phyloP scores from a whole-genome alignment of 257 asterid genomes.

The Przewalskia tangutica region DNA sequence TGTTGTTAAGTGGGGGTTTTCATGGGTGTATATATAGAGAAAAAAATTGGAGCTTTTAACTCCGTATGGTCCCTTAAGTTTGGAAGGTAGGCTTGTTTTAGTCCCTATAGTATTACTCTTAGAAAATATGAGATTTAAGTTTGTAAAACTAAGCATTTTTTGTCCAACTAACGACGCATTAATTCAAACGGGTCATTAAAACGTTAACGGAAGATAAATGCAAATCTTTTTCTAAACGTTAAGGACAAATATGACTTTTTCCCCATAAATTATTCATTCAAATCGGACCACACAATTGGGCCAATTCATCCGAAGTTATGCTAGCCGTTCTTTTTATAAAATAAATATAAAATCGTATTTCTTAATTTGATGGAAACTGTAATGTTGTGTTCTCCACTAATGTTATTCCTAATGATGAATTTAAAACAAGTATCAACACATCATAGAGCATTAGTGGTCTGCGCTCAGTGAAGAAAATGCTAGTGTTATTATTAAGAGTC shows the following conservation, averaged over 20 bases:
- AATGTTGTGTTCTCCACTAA: background rate
- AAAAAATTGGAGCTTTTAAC: no score
- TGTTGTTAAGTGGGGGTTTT: no score
- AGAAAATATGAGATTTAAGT: no score
- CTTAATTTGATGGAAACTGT: background rate
- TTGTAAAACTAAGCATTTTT: background rate
- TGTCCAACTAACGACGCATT: background rate
- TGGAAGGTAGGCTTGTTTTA: no score
- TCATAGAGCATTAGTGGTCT: background rate
- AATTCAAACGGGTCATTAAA: background rate
- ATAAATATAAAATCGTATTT: background rate
- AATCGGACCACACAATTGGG: background rate
- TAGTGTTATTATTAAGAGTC: no score
- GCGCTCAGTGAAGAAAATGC: background rate
- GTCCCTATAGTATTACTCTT: no score
- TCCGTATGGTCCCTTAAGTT: no score
- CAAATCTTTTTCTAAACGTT: no score
- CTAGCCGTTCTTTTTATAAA: background rate
- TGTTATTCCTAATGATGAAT: background rate
- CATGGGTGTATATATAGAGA: no score
- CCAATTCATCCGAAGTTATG: background rate
- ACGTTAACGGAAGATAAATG: no score
- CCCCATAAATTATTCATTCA: no score
- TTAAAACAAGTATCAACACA: background rate
- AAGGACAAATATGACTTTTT: no score